Evolutionary conservation across 1,284 basidiomycete genomes (phyloP), one percentile per base, ranked within the genome.

Genomic region (Lignosus rhinocerotis): DNA sequence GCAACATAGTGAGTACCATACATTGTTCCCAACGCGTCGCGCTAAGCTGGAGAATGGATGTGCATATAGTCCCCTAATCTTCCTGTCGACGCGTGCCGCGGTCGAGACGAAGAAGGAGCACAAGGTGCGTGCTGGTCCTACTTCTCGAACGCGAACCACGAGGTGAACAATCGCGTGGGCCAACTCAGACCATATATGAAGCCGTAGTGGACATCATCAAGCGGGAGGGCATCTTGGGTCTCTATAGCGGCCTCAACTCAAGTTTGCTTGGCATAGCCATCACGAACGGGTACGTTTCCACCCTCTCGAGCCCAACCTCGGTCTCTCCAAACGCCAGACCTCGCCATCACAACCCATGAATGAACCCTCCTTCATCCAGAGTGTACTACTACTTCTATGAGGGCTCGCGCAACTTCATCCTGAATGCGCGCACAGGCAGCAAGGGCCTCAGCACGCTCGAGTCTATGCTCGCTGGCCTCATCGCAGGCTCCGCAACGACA

Each of bases 61-160:
- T 51, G 49, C 21, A 2, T 55, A 16, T 53, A 96, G 93, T 71
- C 96, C 96, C 8, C 82, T 99, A 34, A 88, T 98, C 63, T 92
- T 94, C 71, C 79, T 98, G 36, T 96, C 93, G 4, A 98, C 95
- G 1, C 86, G 96, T 49, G 94, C 95, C 1, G 96, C 96, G 8
- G 94, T 98, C 7, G 89, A 94, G 67, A 89, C 89, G 1, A 92
- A 88, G 76, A 90, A 85, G 61, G 82, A 90, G 59, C 77, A 83
- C 58, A 92, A 93, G 82, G 85, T 83, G 34, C 46, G 72, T 74
- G 25, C 19, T 16, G 21, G 1, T 4, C 12, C 8, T 17, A 3
- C 4, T 19, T 25, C 5, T n/a, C 42, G 38, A 25, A 34, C 36
- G n/a, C 34, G 41, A 11, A 33, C 36, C 6, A 19, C 6, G 4